Percentiles rank a stretch among this genome's conserved stretches.
phyloP scores from a whole-genome alignment of 2,329 filamentous ascomycete species.

The Xylaria sp. region DNA sequence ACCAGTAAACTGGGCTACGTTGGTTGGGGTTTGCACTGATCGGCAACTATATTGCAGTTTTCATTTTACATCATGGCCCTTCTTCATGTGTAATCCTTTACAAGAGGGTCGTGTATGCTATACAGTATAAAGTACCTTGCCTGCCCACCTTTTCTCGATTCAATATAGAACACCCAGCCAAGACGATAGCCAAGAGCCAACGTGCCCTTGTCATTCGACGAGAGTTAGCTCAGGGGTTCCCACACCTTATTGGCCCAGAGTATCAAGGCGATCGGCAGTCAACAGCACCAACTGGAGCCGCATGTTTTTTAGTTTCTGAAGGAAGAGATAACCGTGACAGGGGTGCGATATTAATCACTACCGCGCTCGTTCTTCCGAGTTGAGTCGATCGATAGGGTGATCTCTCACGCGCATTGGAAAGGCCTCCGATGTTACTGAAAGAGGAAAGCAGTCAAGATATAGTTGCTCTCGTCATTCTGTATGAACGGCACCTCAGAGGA shows the following conservation, averaged over 20 bases:
- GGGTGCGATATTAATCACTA: conserved; percentile 31
- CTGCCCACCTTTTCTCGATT: conserved; percentile 11
- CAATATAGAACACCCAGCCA: conserved; percentile 21
- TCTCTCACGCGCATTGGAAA: conserved; percentile 3
- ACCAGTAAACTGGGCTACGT: conserved; percentile 31
- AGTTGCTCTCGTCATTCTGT: not conserved
- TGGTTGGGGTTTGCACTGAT: conserved; percentile 31
- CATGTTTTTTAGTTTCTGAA: conserved; percentile 25
- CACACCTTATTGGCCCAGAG: conserved; percentile 25
- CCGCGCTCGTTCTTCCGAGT: conserved; percentile 16
- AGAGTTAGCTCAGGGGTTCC: conserved; percentile 24
- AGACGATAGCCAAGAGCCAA: conserved; percentile 25
- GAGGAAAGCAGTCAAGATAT: conserved; percentile 15
- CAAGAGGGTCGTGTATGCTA: conserved; percentile 3
- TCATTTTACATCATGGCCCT: conserved; percentile 1
- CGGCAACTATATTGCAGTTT: conserved; percentile 42
- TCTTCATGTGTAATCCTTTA: not conserved
- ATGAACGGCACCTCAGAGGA: not conserved
- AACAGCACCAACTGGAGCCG: conserved; percentile 27
- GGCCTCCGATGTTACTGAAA: conserved; percentile 14
- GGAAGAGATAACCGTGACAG: conserved; percentile 27
- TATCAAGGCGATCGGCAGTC: conserved; percentile 34
- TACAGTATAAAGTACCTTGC: conserved; percentile 11
- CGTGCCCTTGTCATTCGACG: conserved; percentile 10
- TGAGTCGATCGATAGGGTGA: conserved; percentile 11